Conservation (phyloP, 2,329 filamentous ascomycete genomes). For the Penicillium capsulatum region DNA sequence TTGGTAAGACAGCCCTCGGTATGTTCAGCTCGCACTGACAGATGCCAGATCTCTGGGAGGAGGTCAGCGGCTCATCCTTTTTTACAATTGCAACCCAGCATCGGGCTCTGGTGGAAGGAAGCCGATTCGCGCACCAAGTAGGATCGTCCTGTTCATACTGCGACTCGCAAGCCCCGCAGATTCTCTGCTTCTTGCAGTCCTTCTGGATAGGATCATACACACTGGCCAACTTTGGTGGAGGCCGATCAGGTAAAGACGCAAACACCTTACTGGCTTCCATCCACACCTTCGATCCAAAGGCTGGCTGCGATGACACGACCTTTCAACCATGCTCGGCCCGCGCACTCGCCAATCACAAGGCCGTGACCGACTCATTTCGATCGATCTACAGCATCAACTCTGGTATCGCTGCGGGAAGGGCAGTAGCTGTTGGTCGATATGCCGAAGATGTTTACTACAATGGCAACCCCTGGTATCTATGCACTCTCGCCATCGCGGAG, state of each 20-base stretch:
- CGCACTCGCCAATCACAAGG: slow-evolving; percentile 72
- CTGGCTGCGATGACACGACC: slow-evolving; percentile 45
- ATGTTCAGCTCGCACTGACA: not conserved
- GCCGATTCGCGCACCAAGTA: slow-evolving; percentile 59
- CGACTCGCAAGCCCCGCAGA: slow-evolving; percentile 61
- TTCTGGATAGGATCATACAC: slow-evolving; percentile 67
- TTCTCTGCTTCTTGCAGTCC: slow-evolving; percentile 68
- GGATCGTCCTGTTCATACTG: slow-evolving; percentile 59
- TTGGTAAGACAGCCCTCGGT: slow-evolving; percentile 42
- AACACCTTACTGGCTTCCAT: slow-evolving; percentile 60
- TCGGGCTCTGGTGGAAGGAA: slow-evolving; percentile 58
- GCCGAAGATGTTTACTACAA: slow-evolving; percentile 69
- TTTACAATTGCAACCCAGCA: slow-evolving; percentile 70
- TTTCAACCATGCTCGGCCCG: slow-evolving; percentile 72
- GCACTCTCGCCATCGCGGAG: slow-evolving; percentile 72
- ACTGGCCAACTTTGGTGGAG: slow-evolving; percentile 62
- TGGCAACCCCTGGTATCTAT: slow-evolving; percentile 77
- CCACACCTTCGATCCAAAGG: slow-evolving; percentile 37
- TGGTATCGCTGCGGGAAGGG: slow-evolving; percentile 23
- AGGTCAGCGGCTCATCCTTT: slow-evolving; percentile 71
- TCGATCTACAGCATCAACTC: slow-evolving; percentile 57
- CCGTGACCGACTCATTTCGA: slow-evolving; percentile 70
- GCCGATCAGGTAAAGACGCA: slow-evolving; percentile 65
- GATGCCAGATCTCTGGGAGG: slow-evolving; percentile 67
- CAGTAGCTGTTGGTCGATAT: slow-evolving; percentile 57